A percentile compares a stretch with the other conserved stretches of the same genome.
Conservation (phyloP, 139 green algal genomes). For the Chlorella vulgaris region DNA sequence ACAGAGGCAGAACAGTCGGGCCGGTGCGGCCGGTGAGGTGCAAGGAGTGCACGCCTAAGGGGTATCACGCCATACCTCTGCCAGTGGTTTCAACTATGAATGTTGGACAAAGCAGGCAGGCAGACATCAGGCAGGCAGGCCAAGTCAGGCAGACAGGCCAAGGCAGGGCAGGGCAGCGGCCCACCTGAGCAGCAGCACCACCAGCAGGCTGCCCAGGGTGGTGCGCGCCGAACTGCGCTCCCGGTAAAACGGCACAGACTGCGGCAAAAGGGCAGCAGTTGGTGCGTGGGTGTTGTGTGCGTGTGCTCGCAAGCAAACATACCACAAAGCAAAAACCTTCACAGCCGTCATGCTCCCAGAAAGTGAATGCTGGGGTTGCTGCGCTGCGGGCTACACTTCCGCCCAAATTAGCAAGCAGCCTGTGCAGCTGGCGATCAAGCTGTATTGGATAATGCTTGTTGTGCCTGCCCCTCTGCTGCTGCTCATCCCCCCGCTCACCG, state of each 20-base stretch:
- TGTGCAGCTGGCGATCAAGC: background rate
- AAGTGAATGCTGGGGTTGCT: no score
- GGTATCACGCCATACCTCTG: no score
- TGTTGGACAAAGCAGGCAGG: background rate
- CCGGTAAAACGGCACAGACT: constrained; percentile 76
- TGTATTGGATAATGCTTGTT: background rate
- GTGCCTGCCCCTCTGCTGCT: no score
- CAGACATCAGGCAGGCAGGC: background rate
- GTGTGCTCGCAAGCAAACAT: no score
- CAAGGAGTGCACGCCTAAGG: no score
- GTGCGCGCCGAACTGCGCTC: constrained; percentile 69
- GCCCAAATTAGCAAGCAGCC: no score
- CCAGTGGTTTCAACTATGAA: no score
- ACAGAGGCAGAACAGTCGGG: background rate
- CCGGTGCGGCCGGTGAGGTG: background rate
- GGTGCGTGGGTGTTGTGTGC: background rate
- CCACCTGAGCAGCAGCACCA: constrained; percentile 78
- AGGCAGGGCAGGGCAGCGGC: constrained; percentile 60
- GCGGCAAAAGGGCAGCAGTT: constrained; percentile 7
- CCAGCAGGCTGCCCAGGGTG: constrained; percentile 77
- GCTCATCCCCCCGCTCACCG: background rate
- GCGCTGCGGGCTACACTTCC: no score
- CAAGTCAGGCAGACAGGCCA: background rate
- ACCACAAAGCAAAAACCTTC: no score
- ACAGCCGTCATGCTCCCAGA: no score